phyloP scores from a whole-genome alignment of 225 moss, liverwort and hornwort species.

The Rhytidiadelphus loreus region DNA sequence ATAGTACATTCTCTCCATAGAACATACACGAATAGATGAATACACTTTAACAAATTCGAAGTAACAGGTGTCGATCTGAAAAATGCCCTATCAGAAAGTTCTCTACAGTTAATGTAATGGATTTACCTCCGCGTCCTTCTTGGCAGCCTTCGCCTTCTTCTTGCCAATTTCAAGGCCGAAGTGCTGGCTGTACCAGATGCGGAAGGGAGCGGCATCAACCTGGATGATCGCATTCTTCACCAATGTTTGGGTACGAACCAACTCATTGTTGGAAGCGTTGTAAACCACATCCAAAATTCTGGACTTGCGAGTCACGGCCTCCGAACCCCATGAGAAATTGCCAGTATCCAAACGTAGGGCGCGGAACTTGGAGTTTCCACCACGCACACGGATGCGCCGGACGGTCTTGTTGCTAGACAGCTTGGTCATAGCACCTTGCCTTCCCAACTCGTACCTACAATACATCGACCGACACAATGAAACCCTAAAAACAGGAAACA shows the following conservation, averaged over 20 bases:
- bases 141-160: constrained; percentile 40
- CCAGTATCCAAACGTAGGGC: constrained; percentile 81
- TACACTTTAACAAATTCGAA: neutral
- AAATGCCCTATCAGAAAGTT: neutral
- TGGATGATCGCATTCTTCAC: constrained; percentile 66
- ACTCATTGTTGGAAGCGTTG: constrained; percentile 69
- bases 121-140: constrained; percentile 44
- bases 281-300: constrained; percentile 81
- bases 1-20: neutral
- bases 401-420: constrained; percentile 92
- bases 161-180: constrained; percentile 50
- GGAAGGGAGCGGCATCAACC: constrained; percentile 55
- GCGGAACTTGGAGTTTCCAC: constrained; percentile 85
- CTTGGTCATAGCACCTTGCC: constrained; percentile 87
- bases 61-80: neutral
- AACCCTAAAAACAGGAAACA: neutral
- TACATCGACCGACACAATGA: neutral
- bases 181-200: constrained; percentile 48
- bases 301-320: constrained; percentile 67
- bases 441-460: constrained; percentile 86
- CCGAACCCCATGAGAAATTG: constrained; percentile 90
- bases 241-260: constrained; percentile 51
- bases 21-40: neutral
- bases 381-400: constrained; percentile 58
- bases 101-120: neutral